These are phyloP conservation scores for Colletotrichum melonis DNA, from an alignment of 2,329 filamentous ascomycete genomes.

Conservation along the genomic window DNA sequence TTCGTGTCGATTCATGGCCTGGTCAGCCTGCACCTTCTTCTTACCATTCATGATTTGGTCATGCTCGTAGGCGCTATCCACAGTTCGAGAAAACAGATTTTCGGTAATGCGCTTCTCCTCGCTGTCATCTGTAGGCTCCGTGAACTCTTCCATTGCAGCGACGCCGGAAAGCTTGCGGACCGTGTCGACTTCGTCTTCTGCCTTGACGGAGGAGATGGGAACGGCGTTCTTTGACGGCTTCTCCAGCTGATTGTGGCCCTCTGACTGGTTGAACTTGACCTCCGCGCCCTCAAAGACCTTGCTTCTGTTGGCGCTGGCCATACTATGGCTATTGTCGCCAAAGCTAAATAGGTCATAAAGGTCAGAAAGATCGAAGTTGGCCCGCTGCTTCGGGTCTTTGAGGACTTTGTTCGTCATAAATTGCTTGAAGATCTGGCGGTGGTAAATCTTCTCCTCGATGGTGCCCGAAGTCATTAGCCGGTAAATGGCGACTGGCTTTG, in stretches of 20 bases:
- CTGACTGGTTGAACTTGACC: conserved; percentile 56
- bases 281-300: conserved; percentile 90
- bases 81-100: conserved; percentile 86
- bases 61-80: conserved; percentile 93
- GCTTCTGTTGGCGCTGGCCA: conserved; percentile 83
- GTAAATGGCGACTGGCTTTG: conserved; percentile 94
- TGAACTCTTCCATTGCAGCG: conserved; percentile 73
- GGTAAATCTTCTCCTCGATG: conserved; percentile 99
- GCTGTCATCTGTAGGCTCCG: conserved; percentile 61
- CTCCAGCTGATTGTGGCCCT: conserved; percentile 39
- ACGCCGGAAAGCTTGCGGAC: conserved; percentile 69
- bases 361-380: conserved; percentile 90
- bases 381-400: conserved; percentile 91
- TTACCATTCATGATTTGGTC: conserved; percentile 89
- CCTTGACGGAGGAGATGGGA: conserved; percentile 24
- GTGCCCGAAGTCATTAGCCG: conserved; percentile 98
- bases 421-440: conserved; percentile 98
- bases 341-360: conserved; percentile 92
- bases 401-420: conserved; percentile 97
- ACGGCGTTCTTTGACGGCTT: conserved; percentile 20
- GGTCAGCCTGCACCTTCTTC: conserved; percentile 78
- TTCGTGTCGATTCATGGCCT: conserved; percentile 82
- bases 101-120: conserved; percentile 86
- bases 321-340: conserved; percentile 67
- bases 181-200: conserved; percentile 43